phyloP scores from a whole-genome alignment of 2,329 filamentous ascomycete genomes.

The Alternaria tenuissima region DNA sequence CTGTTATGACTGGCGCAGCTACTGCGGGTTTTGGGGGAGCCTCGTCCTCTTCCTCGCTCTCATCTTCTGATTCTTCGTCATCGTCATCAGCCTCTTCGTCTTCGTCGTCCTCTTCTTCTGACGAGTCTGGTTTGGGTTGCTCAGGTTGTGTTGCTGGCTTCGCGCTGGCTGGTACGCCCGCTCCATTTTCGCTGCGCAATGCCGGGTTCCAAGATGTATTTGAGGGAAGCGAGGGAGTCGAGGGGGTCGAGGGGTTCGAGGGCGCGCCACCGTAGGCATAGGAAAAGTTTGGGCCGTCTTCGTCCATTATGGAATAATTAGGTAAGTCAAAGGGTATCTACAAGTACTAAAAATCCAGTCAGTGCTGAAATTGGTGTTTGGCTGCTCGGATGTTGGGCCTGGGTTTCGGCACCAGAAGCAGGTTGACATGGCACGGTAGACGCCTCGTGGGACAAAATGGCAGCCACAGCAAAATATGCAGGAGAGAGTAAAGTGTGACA shows the following conservation, averaged over 20 bases:
- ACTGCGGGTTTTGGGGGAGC: slow-evolving; percentile 10
- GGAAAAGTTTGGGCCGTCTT: slow-evolving; percentile 51
- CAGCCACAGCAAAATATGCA: not conserved
- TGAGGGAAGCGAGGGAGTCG: slow-evolving; percentile 40
- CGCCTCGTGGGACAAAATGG: slow-evolving; percentile 10
- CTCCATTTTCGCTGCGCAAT: slow-evolving; percentile 55
- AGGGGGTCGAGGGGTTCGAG: slow-evolving; percentile 25
- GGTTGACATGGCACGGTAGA: slow-evolving; percentile 2
- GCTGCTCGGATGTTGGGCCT: slow-evolving; percentile 12
- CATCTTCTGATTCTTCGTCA: slow-evolving; percentile 20
- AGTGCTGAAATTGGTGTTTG: slow-evolving; percentile 28
- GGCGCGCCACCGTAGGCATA: slow-evolving; percentile 47
- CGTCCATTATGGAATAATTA: slow-evolving; percentile 47
- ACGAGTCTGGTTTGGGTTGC: slow-evolving; percentile 25
- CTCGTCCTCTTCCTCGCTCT: slow-evolving; percentile 14
- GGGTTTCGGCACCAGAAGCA: slow-evolving; percentile 19
- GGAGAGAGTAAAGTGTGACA: not conserved
- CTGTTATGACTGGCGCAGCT: slow-evolving; percentile 8
- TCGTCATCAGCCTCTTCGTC: slow-evolving; percentile 23
- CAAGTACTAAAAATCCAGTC: slow-evolving; percentile 39
- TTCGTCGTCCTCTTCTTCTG: slow-evolving; percentile 30
- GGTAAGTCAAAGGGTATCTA: slow-evolving; percentile 44
- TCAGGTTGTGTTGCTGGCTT: slow-evolving; percentile 23
- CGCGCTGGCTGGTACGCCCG: slow-evolving; percentile 15
- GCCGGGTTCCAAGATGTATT: slow-evolving; percentile 65